These are phyloP conservation scores for Herpotrichia juniperi DNA, from an alignment of 2,329 filamentous ascomycete genomes.

Conservation along the genomic window DNA sequence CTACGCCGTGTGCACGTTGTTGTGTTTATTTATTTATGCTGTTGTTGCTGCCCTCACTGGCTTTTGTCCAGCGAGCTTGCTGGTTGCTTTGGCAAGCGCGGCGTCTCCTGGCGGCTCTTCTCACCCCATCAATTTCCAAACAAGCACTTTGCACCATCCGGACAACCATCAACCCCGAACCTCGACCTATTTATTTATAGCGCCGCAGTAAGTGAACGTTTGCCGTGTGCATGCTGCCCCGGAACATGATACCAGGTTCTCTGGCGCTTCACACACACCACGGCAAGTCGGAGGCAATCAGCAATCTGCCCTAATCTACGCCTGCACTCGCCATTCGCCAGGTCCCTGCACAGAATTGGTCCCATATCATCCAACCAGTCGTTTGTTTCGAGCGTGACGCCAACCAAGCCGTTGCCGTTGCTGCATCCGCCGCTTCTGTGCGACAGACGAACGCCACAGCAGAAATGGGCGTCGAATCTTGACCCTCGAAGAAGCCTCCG, in stretches of 20 bases:
- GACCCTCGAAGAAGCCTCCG: not conserved
- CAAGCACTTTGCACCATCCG: not conserved
- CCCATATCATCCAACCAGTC: slow-evolving; percentile 7
- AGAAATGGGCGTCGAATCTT: not conserved
- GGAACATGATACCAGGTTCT: no score
- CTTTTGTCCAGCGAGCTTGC: not conserved
- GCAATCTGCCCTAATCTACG: not conserved
- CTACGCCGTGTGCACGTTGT: not conserved
- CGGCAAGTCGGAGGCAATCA: not conserved
- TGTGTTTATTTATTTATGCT: not conserved
- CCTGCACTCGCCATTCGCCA: slow-evolving; percentile 23
- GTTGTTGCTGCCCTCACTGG: not conserved
- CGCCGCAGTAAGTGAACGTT: not conserved
- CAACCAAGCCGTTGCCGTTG: slow-evolving; percentile 5
- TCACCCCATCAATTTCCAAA: not conserved
- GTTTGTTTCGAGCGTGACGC: slow-evolving; percentile 5
- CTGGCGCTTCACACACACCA: not conserved
- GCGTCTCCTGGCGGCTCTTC: not conserved
- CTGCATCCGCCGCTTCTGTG: slow-evolving; percentile 7
- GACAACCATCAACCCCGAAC: not conserved
- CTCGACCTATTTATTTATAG: slow-evolving; percentile 1
- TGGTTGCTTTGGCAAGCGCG: not conserved
- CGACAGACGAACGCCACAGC: slow-evolving; percentile 3
- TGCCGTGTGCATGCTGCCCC: not conserved
- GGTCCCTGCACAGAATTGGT: slow-evolving; percentile 6